Percentiles rank a stretch among this genome's conserved stretches.
These are phyloP conservation scores for Arctostaphylos glauca DNA, from an alignment of 148 eudicot genomes.

Conservation along the genomic window DNA sequence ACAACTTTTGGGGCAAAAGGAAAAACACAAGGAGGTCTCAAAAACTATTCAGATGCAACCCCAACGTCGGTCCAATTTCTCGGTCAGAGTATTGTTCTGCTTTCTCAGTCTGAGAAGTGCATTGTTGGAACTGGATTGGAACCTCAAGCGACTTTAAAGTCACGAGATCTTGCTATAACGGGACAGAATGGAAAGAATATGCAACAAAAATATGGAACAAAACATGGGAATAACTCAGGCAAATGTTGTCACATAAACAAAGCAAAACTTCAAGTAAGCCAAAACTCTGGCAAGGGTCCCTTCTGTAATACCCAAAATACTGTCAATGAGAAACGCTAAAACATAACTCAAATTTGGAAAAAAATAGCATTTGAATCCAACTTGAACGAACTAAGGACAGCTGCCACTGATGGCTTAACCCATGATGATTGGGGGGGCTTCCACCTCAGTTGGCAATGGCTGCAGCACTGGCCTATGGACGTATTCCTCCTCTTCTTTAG, in stretches of 20 bases:
- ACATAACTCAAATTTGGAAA: not conserved
- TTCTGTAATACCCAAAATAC: not conserved
- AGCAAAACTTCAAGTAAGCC: not conserved
- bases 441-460: constrained; percentile 33
- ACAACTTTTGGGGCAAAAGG: too few relatives aligned
- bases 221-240: not conserved
- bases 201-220: not conserved
- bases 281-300: not conserved
- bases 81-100: too few relatives aligned
- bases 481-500: constrained; percentile 63
- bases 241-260: not conserved
- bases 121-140: too few relatives aligned
- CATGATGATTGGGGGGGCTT: constrained; percentile 22
- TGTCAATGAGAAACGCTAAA: not conserved
- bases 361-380: constrained; percentile 3
- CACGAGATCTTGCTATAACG: too few relatives aligned
- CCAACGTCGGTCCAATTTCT: too few relatives aligned
- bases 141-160: too few relatives aligned
- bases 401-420: constrained; percentile 12
- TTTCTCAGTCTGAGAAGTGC: too few relatives aligned
- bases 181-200: too few relatives aligned
- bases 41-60: too few relatives aligned
- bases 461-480: constrained; percentile 15
- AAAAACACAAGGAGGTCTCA: too few relatives aligned
- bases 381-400: not conserved